Percentiles rank a stretch among this genome's conserved stretches.
phyloP scores from a whole-genome alignment of 495 filamentous ascomycete genomes.

The Talaromyces thailandensis region DNA sequence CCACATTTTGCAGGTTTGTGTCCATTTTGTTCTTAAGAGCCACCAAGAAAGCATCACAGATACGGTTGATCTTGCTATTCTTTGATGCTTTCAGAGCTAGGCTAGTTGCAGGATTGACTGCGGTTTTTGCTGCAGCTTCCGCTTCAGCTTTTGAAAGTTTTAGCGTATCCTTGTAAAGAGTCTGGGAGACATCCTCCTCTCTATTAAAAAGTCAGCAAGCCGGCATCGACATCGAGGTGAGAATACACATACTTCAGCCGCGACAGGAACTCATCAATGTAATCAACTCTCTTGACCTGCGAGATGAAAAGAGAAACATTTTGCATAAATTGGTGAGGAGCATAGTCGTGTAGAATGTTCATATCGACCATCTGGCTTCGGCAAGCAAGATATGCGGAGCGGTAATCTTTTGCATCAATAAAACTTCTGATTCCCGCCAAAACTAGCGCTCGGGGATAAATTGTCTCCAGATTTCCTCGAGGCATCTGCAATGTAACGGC shows the following conservation, averaged over 20 bases:
- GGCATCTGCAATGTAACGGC: constrained; percentile 85
- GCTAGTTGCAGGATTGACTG: background rate
- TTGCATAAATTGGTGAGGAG: constrained; percentile 70
- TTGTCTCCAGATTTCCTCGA: constrained; percentile 89
- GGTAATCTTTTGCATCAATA: constrained; percentile 73
- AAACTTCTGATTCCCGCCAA: constrained; percentile 75
- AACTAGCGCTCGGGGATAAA: constrained; percentile 87
- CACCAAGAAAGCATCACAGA: constrained; percentile 78
- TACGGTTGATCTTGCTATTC: constrained; percentile 67
- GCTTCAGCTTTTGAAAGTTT: constrained; percentile 25
- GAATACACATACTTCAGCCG: constrained; percentile 58
- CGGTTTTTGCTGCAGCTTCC: constrained; percentile 12
- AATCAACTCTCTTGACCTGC: constrained; percentile 74
- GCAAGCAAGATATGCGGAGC: constrained; percentile 74
- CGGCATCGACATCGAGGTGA: background rate
- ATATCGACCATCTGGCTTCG: constrained; percentile 91
- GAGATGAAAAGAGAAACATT: constrained; percentile 70
- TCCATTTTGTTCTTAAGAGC: constrained; percentile 52
- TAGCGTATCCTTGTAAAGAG: constrained; percentile 84
- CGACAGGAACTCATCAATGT: constrained; percentile 88
- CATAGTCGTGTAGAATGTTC: constrained; percentile 96
- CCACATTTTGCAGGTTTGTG: constrained; percentile 78
- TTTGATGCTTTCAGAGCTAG: constrained; percentile 6
- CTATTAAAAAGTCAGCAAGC: constrained; percentile 31
- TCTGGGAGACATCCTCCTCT: constrained; percentile 88